Evolutionary conservation across 768 basidiomycete species (phyloP).

Genomic region (Serendipita sp.): DNA sequence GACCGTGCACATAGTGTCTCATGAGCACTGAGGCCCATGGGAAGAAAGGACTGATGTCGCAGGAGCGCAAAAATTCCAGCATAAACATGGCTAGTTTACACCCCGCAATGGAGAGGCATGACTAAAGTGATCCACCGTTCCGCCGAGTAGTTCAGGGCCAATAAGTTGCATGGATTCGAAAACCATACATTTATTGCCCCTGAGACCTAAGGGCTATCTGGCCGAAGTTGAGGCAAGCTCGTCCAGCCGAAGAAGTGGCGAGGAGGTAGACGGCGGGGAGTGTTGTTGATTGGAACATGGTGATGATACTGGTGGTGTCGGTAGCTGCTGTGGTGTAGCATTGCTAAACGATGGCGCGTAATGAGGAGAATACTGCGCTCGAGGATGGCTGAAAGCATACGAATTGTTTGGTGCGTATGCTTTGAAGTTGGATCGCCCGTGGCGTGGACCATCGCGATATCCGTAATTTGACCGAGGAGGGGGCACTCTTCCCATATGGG

Average conservation of each 20-base stretch:
- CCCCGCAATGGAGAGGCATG: too few relatives aligned
- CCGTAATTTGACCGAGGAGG: neutral
- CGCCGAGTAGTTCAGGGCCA: too few relatives aligned
- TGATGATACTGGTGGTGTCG: constrained; percentile 1
- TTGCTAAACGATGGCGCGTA: neutral
- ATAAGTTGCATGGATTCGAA: too few relatives aligned
- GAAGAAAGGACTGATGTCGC: too few relatives aligned
- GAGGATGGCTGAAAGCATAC: neutral
- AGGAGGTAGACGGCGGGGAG: neutral
- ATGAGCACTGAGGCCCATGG: too few relatives aligned
- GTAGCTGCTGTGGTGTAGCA: neutral
- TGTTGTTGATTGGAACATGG: constrained; percentile 1
- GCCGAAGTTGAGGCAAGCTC: neutral
- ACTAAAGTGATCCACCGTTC: too few relatives aligned
- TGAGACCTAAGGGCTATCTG: too few relatives aligned
- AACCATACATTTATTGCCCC: too few relatives aligned
- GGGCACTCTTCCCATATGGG: neutral
- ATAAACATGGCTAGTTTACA: too few relatives aligned
- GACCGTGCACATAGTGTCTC: too few relatives aligned
- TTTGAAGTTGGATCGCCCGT: neutral
- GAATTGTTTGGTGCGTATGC: neutral
- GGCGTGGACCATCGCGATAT: neutral
- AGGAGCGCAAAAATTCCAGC: too few relatives aligned
- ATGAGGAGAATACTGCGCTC: neutral
- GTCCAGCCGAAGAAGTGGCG: neutral